phyloP scores from a whole-genome alignment of 352 stramenopile species.

The Pythium chondricola region DNA sequence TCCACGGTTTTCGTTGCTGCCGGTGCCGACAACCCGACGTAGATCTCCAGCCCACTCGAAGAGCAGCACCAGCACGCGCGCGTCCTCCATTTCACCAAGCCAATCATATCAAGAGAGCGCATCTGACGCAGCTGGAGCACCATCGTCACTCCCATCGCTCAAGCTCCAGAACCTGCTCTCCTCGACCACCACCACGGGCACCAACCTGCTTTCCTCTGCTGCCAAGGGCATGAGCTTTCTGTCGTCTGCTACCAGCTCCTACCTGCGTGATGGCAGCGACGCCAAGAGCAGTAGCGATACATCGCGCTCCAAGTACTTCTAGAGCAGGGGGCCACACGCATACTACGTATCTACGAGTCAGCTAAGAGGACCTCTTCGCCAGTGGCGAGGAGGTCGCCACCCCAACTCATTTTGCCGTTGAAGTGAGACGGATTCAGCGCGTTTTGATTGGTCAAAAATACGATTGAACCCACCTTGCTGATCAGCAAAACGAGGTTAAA shows the following conservation, averaged over 20 bases:
- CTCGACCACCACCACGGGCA: constrained; percentile 32
- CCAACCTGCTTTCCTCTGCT: constrained; percentile 61
- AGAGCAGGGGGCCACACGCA: no score
- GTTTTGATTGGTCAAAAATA: constrained; percentile 9
- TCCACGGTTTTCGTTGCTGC: constrained; percentile 73
- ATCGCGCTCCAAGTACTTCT: constrained; percentile 54
- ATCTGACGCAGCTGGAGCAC: no score
- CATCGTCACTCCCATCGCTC: constrained; percentile 22
- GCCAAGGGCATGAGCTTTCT: constrained; percentile 82
- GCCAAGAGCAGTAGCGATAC: constrained; percentile 14
- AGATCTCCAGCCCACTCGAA: constrained; percentile 40
- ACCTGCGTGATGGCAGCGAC: constrained; percentile 31
- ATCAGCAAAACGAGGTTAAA: constrained; percentile 1
- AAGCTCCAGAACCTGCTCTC: constrained; percentile 47
- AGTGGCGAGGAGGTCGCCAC: not conserved
- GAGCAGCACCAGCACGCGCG: no score
- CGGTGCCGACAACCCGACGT: constrained; percentile 49
- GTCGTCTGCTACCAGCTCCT: constrained; percentile 68
- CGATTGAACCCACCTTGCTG: constrained; percentile 19
- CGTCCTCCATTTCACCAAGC: no score
- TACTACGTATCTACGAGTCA: no score
- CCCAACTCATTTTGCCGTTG: no score
- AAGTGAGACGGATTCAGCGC: no score
- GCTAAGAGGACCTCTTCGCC: no score
- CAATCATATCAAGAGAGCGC: no score